phyloP scores from a whole-genome alignment of 495 filamentous ascomycete genomes.

The Aspergillus funiculosus region DNA sequence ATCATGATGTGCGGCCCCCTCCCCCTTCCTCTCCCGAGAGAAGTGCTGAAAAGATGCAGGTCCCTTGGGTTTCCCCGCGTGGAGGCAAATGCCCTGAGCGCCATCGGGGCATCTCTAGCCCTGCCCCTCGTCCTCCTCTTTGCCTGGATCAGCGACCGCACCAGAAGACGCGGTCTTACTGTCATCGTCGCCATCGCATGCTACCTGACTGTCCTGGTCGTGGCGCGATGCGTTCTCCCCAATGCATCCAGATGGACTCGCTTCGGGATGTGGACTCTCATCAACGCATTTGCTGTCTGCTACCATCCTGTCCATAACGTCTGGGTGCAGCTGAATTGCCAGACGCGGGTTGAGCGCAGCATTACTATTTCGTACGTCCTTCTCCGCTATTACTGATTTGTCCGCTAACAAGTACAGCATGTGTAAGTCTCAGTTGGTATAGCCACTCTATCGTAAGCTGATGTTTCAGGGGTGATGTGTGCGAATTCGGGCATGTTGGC shows the following conservation, averaged over 20 bases:
- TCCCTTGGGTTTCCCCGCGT: conserved; percentile 29
- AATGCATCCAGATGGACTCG: conserved; percentile 21
- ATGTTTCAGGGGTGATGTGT: conserved; percentile 26
- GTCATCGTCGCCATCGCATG: conserved; percentile 22
- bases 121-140: conserved; percentile 30
- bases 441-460: neutral
- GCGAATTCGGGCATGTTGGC: conserved; percentile 29
- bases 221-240: conserved; percentile 13
- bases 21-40: no score
- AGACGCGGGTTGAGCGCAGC: conserved; percentile 23
- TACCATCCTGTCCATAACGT: conserved; percentile 36
- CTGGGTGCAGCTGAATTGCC: conserved; percentile 32
- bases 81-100: conserved; percentile 30
- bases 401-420: conserved; percentile 17
- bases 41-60: neutral
- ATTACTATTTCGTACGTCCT: conserved; percentile 23
- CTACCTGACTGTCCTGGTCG: conserved; percentile 22
- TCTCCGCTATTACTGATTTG: neutral
- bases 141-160: conserved; percentile 26
- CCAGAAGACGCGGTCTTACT: conserved; percentile 17
- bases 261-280: conserved; percentile 28
- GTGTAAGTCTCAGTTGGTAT: conserved; percentile 20
- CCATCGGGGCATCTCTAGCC: conserved; percentile 28
- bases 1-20: conserved; percentile 23
- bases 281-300: conserved; percentile 28